A percentile compares a stretch with the other conserved stretches of the same genome.
phyloP scores from a whole-genome alignment of 2,329 filamentous ascomycete species.

The Talaromyces atroroseus region DNA sequence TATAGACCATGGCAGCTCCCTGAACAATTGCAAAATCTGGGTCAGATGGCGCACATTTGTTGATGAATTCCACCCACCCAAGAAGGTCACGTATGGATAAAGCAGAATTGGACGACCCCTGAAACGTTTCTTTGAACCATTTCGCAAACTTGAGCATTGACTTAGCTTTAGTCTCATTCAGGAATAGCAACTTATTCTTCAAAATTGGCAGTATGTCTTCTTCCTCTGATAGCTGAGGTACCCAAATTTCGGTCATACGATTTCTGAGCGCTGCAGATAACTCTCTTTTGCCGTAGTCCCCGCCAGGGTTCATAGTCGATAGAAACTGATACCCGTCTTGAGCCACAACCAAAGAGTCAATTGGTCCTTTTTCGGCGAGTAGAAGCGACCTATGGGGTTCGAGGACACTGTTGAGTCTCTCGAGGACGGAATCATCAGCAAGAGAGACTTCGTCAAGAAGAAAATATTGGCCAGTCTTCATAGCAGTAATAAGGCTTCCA shows the following conservation, averaged over 20 bases:
- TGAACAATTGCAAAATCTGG: slow-evolving; percentile 59
- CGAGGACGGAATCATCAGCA: slow-evolving; percentile 93
- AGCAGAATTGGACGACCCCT: slow-evolving; percentile 67
- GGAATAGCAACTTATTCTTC: slow-evolving; percentile 60
- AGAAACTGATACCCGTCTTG: slow-evolving; percentile 85
- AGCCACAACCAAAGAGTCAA: slow-evolving; percentile 73
- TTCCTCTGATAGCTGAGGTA: slow-evolving; percentile 75
- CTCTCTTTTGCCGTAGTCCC: slow-evolving; percentile 97
- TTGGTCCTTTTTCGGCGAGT: slow-evolving; percentile 86
- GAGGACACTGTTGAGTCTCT: slow-evolving; percentile 92
- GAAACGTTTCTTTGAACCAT: slow-evolving; percentile 81
- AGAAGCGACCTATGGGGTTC: slow-evolving; percentile 81
- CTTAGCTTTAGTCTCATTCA: slow-evolving; percentile 50
- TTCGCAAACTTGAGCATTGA: slow-evolving; percentile 79
- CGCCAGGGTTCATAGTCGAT: slow-evolving; percentile 98
- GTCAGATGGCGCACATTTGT: slow-evolving; percentile 53
- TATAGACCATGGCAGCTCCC: slow-evolving; percentile 89
- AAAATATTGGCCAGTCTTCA: slow-evolving; percentile 86
- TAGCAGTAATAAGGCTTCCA: slow-evolving; percentile 86
- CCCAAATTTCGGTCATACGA: slow-evolving; percentile 98
- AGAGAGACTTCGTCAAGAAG: slow-evolving; percentile 96
- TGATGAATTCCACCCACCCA: slow-evolving; percentile 90
- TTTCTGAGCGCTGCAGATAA: slow-evolving; percentile 91
- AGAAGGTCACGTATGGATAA: slow-evolving; percentile 91
- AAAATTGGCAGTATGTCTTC: slow-evolving; percentile 88